Conservation (phyloP, 2,329 filamentous ascomycete species). For the Aspergillus neoniger region DNA sequence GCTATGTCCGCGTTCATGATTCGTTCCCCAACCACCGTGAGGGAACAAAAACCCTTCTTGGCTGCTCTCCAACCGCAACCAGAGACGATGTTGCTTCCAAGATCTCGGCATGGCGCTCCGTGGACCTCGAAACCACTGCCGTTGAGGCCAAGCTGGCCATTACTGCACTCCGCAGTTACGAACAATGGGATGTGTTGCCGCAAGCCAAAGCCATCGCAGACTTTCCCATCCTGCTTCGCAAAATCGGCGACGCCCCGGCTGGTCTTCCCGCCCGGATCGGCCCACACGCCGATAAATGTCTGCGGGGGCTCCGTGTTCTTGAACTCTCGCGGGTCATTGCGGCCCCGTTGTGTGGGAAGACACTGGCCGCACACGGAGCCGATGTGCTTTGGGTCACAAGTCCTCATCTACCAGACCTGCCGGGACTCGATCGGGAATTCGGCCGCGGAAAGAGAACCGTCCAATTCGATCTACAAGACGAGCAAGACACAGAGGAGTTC, state of each 20-base stretch:
- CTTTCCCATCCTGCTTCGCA: conserved; percentile 50
- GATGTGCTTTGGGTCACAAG: conserved; percentile 46
- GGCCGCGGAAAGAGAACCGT: conserved; percentile 41
- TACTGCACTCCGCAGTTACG: conserved; percentile 52
- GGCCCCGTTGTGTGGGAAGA: conserved; percentile 40
- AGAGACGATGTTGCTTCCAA: conserved; percentile 44
- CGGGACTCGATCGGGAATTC: conserved; percentile 39
- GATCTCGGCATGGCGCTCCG: conserved; percentile 44
- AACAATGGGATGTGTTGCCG: conserved; percentile 55
- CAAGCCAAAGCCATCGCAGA: conserved; percentile 49
- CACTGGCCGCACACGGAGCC: conserved; percentile 44
- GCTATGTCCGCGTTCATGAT: conserved; percentile 59
- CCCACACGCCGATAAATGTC: conserved; percentile 31
- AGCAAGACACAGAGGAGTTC: conserved; percentile 28
- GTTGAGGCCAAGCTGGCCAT: conserved; percentile 48
- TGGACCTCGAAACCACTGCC: conserved; percentile 53
- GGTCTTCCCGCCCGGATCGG: conserved; percentile 18
- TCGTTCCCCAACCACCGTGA: conserved; percentile 54
- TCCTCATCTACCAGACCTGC: conserved; percentile 38
- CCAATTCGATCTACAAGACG: conserved; percentile 37
- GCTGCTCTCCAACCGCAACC: conserved; percentile 34
- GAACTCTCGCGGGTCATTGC: conserved; percentile 46
- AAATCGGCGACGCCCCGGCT: conserved; percentile 28
- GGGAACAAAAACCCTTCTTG: conserved; percentile 49
- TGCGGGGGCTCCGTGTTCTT: conserved; percentile 43